Evolutionary conservation across 1,139 yeast genomes (phyloP).

Genomic region (Suhomyces panamericanus): DNA sequence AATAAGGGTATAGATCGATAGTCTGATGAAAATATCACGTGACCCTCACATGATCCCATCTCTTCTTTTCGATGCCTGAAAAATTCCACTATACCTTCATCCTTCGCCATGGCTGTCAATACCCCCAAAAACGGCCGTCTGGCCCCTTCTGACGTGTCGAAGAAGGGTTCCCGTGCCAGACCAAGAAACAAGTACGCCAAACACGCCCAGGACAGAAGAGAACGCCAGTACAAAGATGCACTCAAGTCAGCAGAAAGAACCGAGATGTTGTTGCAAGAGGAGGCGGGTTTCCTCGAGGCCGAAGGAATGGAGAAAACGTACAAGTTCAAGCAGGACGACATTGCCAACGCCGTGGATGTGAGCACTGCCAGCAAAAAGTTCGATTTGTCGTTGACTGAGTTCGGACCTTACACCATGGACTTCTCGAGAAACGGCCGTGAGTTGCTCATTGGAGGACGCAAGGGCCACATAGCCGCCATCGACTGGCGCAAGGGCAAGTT

Average conservation of each 20-base stretch:
- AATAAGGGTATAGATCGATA: no score
- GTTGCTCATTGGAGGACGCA: slow-evolving; percentile 78
- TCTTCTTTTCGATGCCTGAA: slow-evolving; percentile 7
- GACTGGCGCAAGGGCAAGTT: slow-evolving; percentile 92
- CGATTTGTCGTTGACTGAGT: slow-evolving; percentile 68
- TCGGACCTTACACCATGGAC: slow-evolving; percentile 85
- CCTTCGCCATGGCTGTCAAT: slow-evolving; percentile 2
- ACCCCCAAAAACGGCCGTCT: slow-evolving; percentile 6
- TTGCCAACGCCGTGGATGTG: slow-evolving; percentile 74
- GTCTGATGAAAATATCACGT: background rate
- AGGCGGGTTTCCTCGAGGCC: slow-evolving; percentile 82
- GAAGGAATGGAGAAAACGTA: slow-evolving; percentile 92
- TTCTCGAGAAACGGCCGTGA: slow-evolving; percentile 87
- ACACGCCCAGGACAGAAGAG: slow-evolving; percentile 65
- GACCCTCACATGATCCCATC: slow-evolving; percentile 2
- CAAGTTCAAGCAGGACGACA: slow-evolving; percentile 80
- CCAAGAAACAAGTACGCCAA: slow-evolving; percentile 63
- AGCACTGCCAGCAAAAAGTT: slow-evolving; percentile 75
- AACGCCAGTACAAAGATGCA: slow-evolving; percentile 75
- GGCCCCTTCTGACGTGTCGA: slow-evolving; percentile 22
- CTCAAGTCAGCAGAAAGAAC: slow-evolving; percentile 81
- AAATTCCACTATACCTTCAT: slow-evolving; percentile 3
- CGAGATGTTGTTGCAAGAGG: slow-evolving; percentile 81
- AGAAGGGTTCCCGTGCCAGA: slow-evolving; percentile 8
- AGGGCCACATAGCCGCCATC: slow-evolving; percentile 94